These are phyloP conservation scores for Pyrenochaeta sp. DNA, from an alignment of 2,329 filamentous ascomycete species.

Conservation along the genomic window DNA sequence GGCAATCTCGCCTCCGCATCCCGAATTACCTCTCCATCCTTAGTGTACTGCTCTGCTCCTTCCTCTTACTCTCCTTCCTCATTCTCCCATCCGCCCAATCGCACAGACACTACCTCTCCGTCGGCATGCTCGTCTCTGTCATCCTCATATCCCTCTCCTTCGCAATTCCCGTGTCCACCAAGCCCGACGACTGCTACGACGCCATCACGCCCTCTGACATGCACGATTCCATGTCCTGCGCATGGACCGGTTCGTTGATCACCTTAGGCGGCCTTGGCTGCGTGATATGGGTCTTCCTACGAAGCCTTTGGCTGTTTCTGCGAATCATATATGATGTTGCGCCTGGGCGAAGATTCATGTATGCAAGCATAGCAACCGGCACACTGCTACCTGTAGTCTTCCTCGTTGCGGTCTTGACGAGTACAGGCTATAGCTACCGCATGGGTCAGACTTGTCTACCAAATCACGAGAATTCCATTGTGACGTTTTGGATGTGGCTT, in stretches of 20 bases:
- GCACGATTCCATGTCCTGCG: conserved; percentile 76
- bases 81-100: conserved; percentile 83
- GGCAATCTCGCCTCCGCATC: conserved; percentile 50
- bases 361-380: conserved; percentile 39
- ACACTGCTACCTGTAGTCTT: conserved; percentile 41
- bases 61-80: conserved; percentile 79
- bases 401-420: conserved; percentile 38
- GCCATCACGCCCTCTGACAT: conserved; percentile 87
- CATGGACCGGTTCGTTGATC: conserved; percentile 79
- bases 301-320: conserved; percentile 50
- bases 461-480: conserved; percentile 44
- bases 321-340: conserved; percentile 49
- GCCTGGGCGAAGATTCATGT: conserved; percentile 41
- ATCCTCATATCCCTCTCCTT: conserved; percentile 84
- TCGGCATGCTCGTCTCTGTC: conserved; percentile 76
- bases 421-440: conserved; percentile 50
- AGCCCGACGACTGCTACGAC: conserved; percentile 80
- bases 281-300: conserved; percentile 71
- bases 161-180: conserved; percentile 78
- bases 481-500: conserved; percentile 50
- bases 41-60: conserved; percentile 73
- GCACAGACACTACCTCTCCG: conserved; percentile 85
- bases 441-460: conserved; percentile 47
- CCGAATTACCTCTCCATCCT: conserved; percentile 80
- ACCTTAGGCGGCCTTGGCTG: conserved; percentile 80